Base-by-base conservation (phyloP, 1,284 basidiomycete species). In the Hemileia vastatrix region DNA sequence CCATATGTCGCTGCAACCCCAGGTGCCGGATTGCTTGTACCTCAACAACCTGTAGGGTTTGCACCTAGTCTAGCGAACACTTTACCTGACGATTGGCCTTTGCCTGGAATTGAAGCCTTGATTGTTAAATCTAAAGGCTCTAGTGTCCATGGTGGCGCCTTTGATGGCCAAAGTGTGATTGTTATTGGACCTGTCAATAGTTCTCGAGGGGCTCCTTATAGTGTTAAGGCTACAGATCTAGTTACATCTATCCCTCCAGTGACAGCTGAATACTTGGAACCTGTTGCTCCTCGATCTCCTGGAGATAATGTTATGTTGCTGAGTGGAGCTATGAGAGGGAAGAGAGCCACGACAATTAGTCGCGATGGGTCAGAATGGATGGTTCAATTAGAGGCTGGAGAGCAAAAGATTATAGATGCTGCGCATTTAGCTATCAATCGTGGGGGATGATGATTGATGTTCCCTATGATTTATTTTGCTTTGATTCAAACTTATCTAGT, bases 311-410 rank as follows among this genome's bases (percentile, higher is more conserved):
- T 48, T 19, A 43, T 59, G 64, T 67, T 70, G 24, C 55, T 70
- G 15, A 60, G 54, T 21, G 70, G 70, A 13, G 59, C 64, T 5
- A 56, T 65, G 48, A 64, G 70, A 6, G 66, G 66, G n/a, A 55
- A 66, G 32, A 59, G 61, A 8, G 67, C 54, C 23, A 56, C 27
- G 13, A 64, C 66, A 0, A 53, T 52, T 5, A 67, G 63, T 43
- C 65, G 57, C 13, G 68, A 71, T 53, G 68, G 64, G 9, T 65
- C 67, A 21, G 65, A 71, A 4, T 71, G 67, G 66, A 67, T 68
- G 70, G 60, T 62, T 19, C 60, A 62, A 45, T 32, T 62, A 19
- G 60, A 62, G 51, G 55, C 60, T n/a, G 60, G 60, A 15, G 60
- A 62, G 27, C 60, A 62, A 55, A 62, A 52, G 19, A 62, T 62